Evolutionary conservation across 331 rosid genomes (phyloP).

Genomic region (Quercus lobata): DNA sequence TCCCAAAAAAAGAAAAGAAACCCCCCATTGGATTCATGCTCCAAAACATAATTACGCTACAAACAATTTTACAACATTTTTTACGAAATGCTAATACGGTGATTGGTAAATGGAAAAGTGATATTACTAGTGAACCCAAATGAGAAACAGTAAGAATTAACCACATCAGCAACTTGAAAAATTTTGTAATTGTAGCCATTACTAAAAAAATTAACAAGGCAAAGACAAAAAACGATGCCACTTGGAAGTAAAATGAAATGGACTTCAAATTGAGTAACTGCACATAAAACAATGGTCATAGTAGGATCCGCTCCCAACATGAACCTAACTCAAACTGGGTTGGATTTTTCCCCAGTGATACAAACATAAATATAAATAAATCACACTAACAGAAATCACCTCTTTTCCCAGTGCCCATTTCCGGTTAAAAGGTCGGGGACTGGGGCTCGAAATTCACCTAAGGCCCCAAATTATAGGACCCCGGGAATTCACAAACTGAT

Average conservation of each 20-base stretch:
- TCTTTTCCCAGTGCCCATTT: slow-evolving; percentile 48
- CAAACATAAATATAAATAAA: slow-evolving; percentile 27
- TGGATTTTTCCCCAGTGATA: slow-evolving; percentile 36
- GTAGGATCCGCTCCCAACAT: slow-evolving; percentile 71
- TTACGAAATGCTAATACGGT: too few relatives aligned
- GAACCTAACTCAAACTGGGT: slow-evolving; percentile 50
- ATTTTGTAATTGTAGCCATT: too few relatives aligned
- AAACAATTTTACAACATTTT: too few relatives aligned
- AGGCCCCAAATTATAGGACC: slow-evolving; percentile 57
- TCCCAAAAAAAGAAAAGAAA: too few relatives aligned
- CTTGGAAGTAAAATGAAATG: slow-evolving; percentile 5
- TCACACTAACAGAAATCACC: slow-evolving; percentile 32
- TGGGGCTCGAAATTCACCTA: slow-evolving; percentile 42
- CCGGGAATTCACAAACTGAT: slow-evolving; percentile 40
- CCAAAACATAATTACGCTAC: too few relatives aligned
- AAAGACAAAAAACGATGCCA: background rate
- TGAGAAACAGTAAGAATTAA: too few relatives aligned
- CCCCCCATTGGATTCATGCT: too few relatives aligned
- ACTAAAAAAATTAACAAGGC: background rate
- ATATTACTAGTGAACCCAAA: too few relatives aligned
- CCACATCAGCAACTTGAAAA: too few relatives aligned
- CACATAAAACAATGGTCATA: slow-evolving; percentile 40
- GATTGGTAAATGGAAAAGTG: too few relatives aligned
- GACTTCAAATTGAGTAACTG: slow-evolving; percentile 9
- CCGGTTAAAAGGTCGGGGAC: slow-evolving; percentile 65